Base-by-base conservation (phyloP, 352 stramenopile genomes). In the Blastocystis sp. region DNA sequence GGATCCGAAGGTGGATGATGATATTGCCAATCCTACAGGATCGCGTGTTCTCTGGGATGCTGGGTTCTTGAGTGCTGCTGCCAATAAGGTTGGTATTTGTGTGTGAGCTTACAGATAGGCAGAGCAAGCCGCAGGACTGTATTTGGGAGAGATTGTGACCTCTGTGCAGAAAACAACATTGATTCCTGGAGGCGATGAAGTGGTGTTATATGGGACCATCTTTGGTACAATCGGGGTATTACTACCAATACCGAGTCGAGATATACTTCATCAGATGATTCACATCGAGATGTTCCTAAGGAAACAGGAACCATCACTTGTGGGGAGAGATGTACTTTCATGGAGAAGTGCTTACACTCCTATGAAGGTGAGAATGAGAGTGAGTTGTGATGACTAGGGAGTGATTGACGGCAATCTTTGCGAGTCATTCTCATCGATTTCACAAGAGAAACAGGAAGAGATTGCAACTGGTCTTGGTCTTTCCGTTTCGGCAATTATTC, bases 111-210 rank as follows among this genome's bases (percentile, higher is more conserved):
- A 56, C 5, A 57, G 22, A 19, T 56, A 78, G 66, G 70, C 58
- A 35, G 95, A 99, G 89, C 93, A 96, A 90, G 90, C 98, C 51
- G 95, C 94, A 19, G 95, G 98, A 68, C 99, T 98, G 89, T 95
- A 99, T 91, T 93, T 99, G 4, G 97, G 97, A 1, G 97, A 99
- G 89, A 95, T 98, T 9, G 95, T 99, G n/a, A 99, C 97, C 6
- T 95, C 93, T 30, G 96, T 99, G 91, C 94, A 96, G 57, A 95
- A 96, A 42, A 94, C 95, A 3, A 95, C 94, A 7, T 93, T 99
- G n/a, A 95, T 99, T 62, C 94, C 96, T 37, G 96, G 96, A 79
- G 96, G 96, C 17, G 94, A 94, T 73, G 95, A 99, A 91, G 97
- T 95, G 2, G 94, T 99, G 54, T 93, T 99, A 78, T 99, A 99